A percentile compares a stretch with the other conserved stretches of the same genome.
Conservation (phyloP, 1,284 basidiomycete genomes). For the Ceratorhiza oryzae-sativae region DNA sequence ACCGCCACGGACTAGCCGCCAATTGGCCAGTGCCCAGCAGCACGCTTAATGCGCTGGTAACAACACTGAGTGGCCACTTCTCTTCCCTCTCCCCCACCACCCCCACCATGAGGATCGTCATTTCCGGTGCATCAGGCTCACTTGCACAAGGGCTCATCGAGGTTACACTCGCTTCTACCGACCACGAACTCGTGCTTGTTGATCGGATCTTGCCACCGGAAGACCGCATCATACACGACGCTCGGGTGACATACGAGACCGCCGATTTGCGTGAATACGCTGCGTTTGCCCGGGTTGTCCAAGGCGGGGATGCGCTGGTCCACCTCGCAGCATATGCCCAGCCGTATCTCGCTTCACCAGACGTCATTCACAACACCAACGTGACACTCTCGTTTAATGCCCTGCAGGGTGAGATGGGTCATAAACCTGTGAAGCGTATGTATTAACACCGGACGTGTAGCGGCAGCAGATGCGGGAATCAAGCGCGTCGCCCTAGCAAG, state of each 20-base stretch:
- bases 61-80: neutral
- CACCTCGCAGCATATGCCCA: conserved; percentile 52
- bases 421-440: neutral
- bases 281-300: conserved; percentile 45
- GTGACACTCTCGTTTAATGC: conserved; percentile 45
- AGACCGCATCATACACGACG: conserved; percentile 40
- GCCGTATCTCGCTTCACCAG: conserved; percentile 46
- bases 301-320: conserved; percentile 49
- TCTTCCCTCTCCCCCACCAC: conserved; percentile 1
- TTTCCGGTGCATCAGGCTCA: conserved; percentile 50
- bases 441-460: conserved; percentile 8
- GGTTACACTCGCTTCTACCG: conserved; percentile 44
- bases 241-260: conserved; percentile 42
- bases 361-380: conserved; percentile 51
- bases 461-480: conserved; percentile 49
- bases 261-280: conserved; percentile 47
- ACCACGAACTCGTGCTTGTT: conserved; percentile 47
- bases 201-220: conserved; percentile 38
- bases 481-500: conserved; percentile 51
- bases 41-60: conserved; percentile 5
- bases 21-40: neutral
- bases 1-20: neutral
- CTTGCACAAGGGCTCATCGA: conserved; percentile 47
- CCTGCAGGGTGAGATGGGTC: conserved; percentile 21
- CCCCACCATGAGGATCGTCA: conserved; percentile 49